phyloP scores from a whole-genome alignment of 2,329 filamentous ascomycete species.

The Pleomassaria siparia region DNA sequence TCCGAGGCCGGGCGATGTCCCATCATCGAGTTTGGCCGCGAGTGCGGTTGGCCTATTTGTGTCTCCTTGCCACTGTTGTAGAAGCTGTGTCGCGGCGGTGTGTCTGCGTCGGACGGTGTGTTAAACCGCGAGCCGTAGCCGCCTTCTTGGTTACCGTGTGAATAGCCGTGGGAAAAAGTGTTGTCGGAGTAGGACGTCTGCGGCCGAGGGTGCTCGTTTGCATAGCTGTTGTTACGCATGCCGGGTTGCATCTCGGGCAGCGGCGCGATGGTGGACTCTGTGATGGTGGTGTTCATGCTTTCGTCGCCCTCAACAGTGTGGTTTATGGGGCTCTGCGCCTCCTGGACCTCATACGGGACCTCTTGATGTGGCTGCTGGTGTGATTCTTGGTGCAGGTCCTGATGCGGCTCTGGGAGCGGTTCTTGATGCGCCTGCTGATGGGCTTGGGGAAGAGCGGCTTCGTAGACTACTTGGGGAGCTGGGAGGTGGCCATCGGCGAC shows the following conservation, averaged over 20 bases:
- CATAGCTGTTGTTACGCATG: constrained; percentile 21
- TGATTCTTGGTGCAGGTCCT: neutral
- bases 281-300: constrained; percentile 51
- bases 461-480: neutral
- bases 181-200: constrained; percentile 58
- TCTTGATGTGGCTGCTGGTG: neutral
- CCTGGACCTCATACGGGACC: constrained; percentile 2
- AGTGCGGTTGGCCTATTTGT: constrained; percentile 41
- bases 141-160: constrained; percentile 31
- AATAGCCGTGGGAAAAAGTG: constrained; percentile 47
- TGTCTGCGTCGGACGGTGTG: constrained; percentile 52
- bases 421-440: neutral
- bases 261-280: constrained; percentile 42
- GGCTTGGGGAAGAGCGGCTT: neutral
- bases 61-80: constrained; percentile 36
- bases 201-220: constrained; percentile 47
- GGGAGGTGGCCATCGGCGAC: constrained; percentile 2
- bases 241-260: constrained; percentile 41
- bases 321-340: constrained; percentile 38
- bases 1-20: constrained; percentile 49
- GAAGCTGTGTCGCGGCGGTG: constrained; percentile 39
- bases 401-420: neutral
- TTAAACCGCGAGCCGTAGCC: constrained; percentile 43
- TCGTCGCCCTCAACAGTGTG: constrained; percentile 47
- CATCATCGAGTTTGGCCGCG: constrained; percentile 54